A percentile compares a stretch with the other conserved stretches of the same genome.
phyloP scores from a whole-genome alignment of 1,284 basidiomycete species.

The Fomitiporia mediterranea region DNA sequence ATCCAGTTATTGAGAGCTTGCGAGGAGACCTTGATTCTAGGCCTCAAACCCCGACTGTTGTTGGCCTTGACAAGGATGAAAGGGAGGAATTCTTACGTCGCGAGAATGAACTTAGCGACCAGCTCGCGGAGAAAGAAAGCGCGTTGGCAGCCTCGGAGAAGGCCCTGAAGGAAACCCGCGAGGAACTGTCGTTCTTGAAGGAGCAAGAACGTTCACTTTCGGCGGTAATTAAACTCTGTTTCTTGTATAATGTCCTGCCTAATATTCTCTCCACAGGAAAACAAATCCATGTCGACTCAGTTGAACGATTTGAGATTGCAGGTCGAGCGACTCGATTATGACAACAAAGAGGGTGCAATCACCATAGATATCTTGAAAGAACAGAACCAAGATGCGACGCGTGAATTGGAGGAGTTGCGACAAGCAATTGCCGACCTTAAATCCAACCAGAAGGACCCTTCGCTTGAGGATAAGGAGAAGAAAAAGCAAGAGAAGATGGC shows the following conservation, averaged over 20 bases:
- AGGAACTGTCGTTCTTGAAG: conserved; percentile 84
- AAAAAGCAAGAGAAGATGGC: conserved; percentile 99
- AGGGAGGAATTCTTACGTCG: conserved; percentile 94
- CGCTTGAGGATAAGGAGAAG: conserved; percentile 95
- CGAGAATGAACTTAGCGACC: conserved; percentile 96
- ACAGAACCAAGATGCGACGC: conserved; percentile 85
- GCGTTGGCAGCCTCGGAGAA: conserved; percentile 72
- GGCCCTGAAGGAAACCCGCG: conserved; percentile 78
- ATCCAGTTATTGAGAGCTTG: conserved; percentile 73
- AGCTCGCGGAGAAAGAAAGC: conserved; percentile 89
- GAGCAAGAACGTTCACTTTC: conserved; percentile 81
- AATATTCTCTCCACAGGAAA: conserved; percentile 54
- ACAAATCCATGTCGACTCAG: conserved; percentile 86
- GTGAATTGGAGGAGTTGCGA: conserved; percentile 88
- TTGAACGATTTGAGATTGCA: conserved; percentile 90
- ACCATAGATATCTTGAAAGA: conserved; percentile 97
- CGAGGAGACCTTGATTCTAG: conserved; percentile 71
- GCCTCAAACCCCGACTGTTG: conserved; percentile 81
- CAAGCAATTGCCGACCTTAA: conserved; percentile 79
- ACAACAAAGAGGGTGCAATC: conserved; percentile 92
- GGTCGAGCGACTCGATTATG: conserved; percentile 90
- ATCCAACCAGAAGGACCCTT: conserved; percentile 78
- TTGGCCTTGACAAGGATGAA: conserved; percentile 92
- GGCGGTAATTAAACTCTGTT: conserved; percentile 54
- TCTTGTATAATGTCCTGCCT: conserved; percentile 7